These are phyloP conservation scores for Vitis hybrid DNA, from an alignment of 177 flowering plant genomes.

Conservation along the genomic window DNA sequence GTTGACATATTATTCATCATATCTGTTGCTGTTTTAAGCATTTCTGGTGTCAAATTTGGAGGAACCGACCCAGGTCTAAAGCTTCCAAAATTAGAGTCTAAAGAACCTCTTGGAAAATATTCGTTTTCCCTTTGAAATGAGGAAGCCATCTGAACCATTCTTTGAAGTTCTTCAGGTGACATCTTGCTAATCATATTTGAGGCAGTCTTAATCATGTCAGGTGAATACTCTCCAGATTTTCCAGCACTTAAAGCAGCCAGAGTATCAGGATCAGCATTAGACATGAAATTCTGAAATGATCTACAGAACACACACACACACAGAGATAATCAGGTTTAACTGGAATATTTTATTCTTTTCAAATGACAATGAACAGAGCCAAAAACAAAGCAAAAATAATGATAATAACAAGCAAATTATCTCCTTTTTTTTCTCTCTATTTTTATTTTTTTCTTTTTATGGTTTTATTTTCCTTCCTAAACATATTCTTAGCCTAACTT, in stretches of 20 bases:
- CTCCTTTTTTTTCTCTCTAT: too few relatives aligned
- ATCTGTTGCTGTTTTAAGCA: conserved; percentile 76
- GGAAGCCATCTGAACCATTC: conserved; percentile 71
- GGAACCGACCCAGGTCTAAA: conserved; percentile 49
- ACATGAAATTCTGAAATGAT: conserved; percentile 76
- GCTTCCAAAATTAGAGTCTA: conserved; percentile 14
- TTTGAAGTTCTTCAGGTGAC: conserved; percentile 84
- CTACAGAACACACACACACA: conserved; percentile 31
- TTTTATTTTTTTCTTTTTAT: too few relatives aligned
- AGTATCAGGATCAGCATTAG: conserved; percentile 67
- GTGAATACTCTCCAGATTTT: conserved; percentile 50
- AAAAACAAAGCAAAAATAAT: background rate
- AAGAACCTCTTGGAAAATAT: conserved; percentile 20
- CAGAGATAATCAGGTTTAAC: conserved; percentile 2
- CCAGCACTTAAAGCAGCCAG: conserved; percentile 57
- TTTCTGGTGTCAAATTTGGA: conserved; percentile 69
- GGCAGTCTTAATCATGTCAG: conserved; percentile 75
- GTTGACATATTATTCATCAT: conserved; percentile 88
- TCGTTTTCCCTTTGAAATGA: conserved; percentile 58
- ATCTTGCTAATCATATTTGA: conserved; percentile 72
- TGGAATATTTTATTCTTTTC: background rate
- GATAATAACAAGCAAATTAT: background rate
- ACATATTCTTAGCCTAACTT: too few relatives aligned
- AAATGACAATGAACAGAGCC: background rate
- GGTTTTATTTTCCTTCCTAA: too few relatives aligned